Evolutionary conservation across 2,329 filamentous ascomycete species (phyloP), one percentile per base, ranked within the genome.

Genomic region (Curvularia verruculosa): DNA sequence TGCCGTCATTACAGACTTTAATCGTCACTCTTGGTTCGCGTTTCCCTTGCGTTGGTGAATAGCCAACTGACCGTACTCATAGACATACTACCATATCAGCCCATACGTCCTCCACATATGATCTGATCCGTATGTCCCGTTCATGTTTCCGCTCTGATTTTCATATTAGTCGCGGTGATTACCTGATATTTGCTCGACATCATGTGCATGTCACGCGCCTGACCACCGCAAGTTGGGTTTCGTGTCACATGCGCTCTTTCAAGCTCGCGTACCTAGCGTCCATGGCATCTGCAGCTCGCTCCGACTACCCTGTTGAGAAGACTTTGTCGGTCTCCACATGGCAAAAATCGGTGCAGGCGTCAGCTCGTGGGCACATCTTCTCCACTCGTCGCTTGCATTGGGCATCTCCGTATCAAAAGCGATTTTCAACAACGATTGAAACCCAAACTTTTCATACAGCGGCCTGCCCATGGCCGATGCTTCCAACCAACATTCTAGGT

Each of bases 401-500:
- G 49, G 55, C 40, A 52, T 62, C 3, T 69, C 65, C 15, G 61
- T 73, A 37, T 75, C 71, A 49, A 75, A 74, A 13, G 60, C 63
- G 26, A 75, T 56, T 54, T 70, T 73, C 31, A 73, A 51, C 5
- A 75, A 52, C 7, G 65, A 57, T 26, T 61, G 63, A 47, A 73
- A 75, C 0, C 64, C 66, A 31, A 73, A 69, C 47, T 71, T 70
- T 36, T 73, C 70, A 54, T 79, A 79, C 12, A 79, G 57, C 26
- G 66, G 64, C 52, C 70, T 74, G 2, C 76, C 77, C 65, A 74
- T 73, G 2, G 56, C 51, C 18, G 72, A 74, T 2, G 75, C 71
- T 55, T 78, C 76, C 60, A 78, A 66, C 73, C 73, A 79, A 39
- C 73, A 71, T 41, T 77, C 73, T 21, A 77, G 57, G 37, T 72